These are phyloP conservation scores for Pisolithus tinctorius DNA, from an alignment of 768 basidiomycete genomes.

Conservation along the genomic window DNA sequence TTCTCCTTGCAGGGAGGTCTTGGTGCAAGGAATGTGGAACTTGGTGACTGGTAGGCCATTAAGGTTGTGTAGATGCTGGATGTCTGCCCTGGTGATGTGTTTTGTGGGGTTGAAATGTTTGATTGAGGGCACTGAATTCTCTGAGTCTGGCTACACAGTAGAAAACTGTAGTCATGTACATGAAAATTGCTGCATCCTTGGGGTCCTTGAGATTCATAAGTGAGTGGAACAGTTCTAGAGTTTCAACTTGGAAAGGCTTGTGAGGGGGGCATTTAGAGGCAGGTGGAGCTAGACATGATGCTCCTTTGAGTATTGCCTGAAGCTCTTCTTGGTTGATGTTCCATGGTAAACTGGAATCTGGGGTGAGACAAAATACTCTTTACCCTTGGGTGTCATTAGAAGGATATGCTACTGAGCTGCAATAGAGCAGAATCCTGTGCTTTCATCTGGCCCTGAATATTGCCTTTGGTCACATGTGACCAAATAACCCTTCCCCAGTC, in stretches of 20 bases:
- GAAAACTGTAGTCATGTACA: constrained; percentile 23
- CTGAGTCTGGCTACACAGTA: constrained; percentile 9
- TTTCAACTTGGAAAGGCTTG: constrained; percentile 22
- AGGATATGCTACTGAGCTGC: too few species aligned
- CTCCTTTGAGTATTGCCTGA: constrained; percentile 18
- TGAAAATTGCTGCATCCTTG: constrained; percentile 29
- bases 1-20: constrained; percentile 14
- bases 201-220: constrained; percentile 23
- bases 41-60: constrained; percentile 1
- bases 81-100: constrained; percentile 8
- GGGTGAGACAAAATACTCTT: too few species aligned
- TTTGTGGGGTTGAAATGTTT: background rate
- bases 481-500: too few species aligned
- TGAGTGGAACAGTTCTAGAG: too few species aligned
- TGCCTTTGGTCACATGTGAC: too few species aligned
- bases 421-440: too few species aligned
- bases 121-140: too few species aligned
- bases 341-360: constrained; percentile 32
- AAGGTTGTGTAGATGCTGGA: too few species aligned
- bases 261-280: constrained; percentile 24
- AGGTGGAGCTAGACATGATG: background rate
- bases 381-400: too few species aligned
- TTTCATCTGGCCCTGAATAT: too few species aligned
- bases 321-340: constrained; percentile 17
- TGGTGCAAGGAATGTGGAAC: too few species aligned